Conservation (phyloP, 768 basidiomycete species). For the Rubroboletus pulcherrimus region DNA sequence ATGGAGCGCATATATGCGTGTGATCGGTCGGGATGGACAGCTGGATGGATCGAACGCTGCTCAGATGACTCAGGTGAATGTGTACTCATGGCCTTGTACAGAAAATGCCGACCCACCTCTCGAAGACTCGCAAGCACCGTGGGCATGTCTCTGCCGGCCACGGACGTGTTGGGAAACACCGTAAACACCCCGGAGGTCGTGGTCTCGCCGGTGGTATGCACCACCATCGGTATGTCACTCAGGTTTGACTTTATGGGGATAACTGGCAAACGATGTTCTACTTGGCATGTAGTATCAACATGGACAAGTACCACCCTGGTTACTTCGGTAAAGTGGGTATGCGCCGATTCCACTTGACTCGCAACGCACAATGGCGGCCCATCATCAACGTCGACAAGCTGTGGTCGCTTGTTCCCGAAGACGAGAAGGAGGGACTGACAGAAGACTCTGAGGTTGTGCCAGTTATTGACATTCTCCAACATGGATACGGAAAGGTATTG, state of each 20-base stretch:
- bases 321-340: constrained; percentile 99
- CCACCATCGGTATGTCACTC: constrained; percentile 83
- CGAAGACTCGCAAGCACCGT: constrained; percentile 98
- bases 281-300: constrained; percentile 67
- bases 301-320: constrained; percentile 99
- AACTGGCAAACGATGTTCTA: background rate
- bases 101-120: constrained; percentile 92
- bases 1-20: constrained; percentile 17
- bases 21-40: constrained; percentile 32
- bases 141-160: constrained; percentile 99
- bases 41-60: constrained; percentile 48
- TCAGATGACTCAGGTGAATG: constrained; percentile 31
- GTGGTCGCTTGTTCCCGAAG: constrained; percentile 84
- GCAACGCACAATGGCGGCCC: constrained; percentile 88
- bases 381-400: constrained; percentile 99
- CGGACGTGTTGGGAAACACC: constrained; percentile 99
- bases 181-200: constrained; percentile 99
- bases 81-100: constrained; percentile 25
- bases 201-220: constrained; percentile 99
- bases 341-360: constrained; percentile 95
- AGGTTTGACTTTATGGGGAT: background rate
- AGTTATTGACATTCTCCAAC: constrained; percentile 82
- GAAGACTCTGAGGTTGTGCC: constrained; percentile 82
- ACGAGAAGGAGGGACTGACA: constrained; percentile 75
- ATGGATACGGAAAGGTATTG: constrained; percentile 90